These are phyloP conservation scores for Entophlyctis luteolus DNA, from an alignment of 192 early-diverging fungal species.

Conservation along the genomic window DNA sequence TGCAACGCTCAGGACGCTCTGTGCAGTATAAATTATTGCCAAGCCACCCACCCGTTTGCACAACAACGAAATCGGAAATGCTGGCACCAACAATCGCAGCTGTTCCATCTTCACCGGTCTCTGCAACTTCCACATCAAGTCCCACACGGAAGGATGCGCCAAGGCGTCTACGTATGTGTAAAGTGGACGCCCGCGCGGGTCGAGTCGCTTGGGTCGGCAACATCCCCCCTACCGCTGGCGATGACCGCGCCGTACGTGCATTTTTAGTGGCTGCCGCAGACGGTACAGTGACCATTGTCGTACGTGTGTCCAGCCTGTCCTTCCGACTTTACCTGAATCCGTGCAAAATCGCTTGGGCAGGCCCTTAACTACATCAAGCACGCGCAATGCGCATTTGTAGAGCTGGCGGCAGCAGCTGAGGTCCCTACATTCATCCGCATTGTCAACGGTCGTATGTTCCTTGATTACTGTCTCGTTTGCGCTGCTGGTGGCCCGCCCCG, in stretches of 20 bases:
- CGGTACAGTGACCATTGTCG: background rate
- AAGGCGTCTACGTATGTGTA: background rate
- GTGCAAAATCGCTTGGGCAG: background rate
- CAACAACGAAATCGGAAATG: background rate
- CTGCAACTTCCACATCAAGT: background rate
- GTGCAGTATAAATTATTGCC: background rate
- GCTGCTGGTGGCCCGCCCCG: background rate
- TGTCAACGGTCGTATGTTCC: conserved; percentile 7
- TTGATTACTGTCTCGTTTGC: background rate
- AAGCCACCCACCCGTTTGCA: background rate
- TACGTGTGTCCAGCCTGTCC: background rate
- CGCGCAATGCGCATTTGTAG: background rate
- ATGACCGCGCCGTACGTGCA: conserved; percentile 11
- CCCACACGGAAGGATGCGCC: background rate
- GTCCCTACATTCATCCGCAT: conserved; percentile 6
- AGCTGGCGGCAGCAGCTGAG: background rate
- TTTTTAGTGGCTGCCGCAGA: background rate
- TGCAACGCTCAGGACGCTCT: background rate
- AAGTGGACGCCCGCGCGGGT: background rate
- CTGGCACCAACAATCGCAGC: background rate
- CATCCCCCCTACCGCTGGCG: background rate
- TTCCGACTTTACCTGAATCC: background rate
- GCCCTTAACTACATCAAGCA: conserved; percentile 12
- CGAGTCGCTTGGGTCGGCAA: conserved; percentile 5
- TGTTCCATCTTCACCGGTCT: background rate